Percentiles rank a stretch among this genome's conserved stretches.
phyloP scores from a whole-genome alignment of 257 asterid species.

The Salvia miltiorrhiza region DNA sequence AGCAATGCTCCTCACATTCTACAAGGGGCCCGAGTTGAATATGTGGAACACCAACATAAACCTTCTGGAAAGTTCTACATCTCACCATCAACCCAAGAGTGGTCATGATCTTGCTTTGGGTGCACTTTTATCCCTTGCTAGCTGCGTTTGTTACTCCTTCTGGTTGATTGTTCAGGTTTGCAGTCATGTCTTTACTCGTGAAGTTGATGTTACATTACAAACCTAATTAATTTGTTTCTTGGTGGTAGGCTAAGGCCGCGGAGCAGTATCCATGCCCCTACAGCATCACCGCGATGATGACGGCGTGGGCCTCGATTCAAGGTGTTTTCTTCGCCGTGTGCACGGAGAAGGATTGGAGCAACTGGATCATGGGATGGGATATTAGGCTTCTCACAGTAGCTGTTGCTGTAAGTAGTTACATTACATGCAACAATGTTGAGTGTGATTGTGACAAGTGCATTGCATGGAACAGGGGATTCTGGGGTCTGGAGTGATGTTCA shows the following conservation, averaged over 20 bases:
- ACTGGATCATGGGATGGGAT: conserved; percentile 60
- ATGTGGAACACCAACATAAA: conserved; percentile 45
- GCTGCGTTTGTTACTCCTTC: conserved; percentile 46
- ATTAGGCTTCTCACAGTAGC: conserved; percentile 45
- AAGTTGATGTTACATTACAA: too few species aligned
- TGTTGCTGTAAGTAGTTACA: conserved; percentile 37
- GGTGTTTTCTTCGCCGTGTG: conserved; percentile 37
- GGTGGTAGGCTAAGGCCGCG: conserved; percentile 35
- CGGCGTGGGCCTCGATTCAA: conserved; percentile 42
- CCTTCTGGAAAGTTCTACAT: conserved; percentile 33
- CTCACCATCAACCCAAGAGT: conserved; percentile 14
- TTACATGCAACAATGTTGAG: background rate
- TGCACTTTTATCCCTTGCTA: conserved; percentile 36
- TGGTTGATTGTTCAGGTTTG: conserved; percentile 70
- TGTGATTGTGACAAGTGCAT: background rate
- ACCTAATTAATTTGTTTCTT: too few species aligned
- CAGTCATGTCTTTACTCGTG: too few species aligned
- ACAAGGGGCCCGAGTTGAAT: conserved; percentile 53
- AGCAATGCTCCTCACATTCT: conserved; percentile 75
- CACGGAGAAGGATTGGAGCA: conserved; percentile 45
- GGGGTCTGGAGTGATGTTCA: conserved; percentile 46
- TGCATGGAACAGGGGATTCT: conserved; percentile 38
- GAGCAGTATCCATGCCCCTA: conserved; percentile 59
- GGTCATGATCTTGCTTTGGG: conserved; percentile 39
- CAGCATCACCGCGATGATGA: conserved; percentile 54